These are phyloP conservation scores for Diaporthe sp. DNA, from an alignment of 2,329 filamentous ascomycete genomes.

Conservation along the genomic window DNA sequence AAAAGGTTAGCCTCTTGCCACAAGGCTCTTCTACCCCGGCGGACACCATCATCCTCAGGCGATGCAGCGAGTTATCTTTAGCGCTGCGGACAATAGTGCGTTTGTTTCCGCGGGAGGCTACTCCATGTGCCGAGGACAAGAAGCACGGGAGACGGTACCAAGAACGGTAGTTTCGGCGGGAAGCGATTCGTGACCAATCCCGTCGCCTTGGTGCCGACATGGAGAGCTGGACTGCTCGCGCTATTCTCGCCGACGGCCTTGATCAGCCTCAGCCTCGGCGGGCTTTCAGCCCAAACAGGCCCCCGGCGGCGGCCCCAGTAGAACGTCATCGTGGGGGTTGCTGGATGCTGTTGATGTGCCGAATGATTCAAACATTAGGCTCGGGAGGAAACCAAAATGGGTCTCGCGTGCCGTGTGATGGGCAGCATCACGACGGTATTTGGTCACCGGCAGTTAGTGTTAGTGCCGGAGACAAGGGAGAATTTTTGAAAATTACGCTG, in stretches of 20 bases:
- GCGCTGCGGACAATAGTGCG: neutral
- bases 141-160: slow-evolving; percentile 2
- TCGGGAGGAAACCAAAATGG: neutral
- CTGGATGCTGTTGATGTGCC: neutral
- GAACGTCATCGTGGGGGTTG: slow-evolving; percentile 28
- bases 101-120: slow-evolving; percentile 8
- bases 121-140: neutral
- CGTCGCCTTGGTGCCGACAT: neutral
- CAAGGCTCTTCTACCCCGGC: neutral
- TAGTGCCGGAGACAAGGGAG: neutral
- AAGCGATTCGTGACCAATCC: neutral
- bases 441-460: neutral
- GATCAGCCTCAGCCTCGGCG: neutral
- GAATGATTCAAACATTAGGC: neutral
- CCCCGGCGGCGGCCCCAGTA: neutral
- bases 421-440: neutral
- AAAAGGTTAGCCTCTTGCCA: neutral
- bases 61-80: neutral
- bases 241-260: slow-evolving; percentile 21
- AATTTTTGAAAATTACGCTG: neutral
- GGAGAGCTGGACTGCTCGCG: neutral
- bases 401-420: neutral
- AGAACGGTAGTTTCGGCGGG: slow-evolving; percentile 1
- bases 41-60: neutral
- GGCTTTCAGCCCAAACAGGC: slow-evolving; percentile 2